phyloP scores from a whole-genome alignment of 169 alveolate species.

The Cryptosporidium ubiquitum region DNA sequence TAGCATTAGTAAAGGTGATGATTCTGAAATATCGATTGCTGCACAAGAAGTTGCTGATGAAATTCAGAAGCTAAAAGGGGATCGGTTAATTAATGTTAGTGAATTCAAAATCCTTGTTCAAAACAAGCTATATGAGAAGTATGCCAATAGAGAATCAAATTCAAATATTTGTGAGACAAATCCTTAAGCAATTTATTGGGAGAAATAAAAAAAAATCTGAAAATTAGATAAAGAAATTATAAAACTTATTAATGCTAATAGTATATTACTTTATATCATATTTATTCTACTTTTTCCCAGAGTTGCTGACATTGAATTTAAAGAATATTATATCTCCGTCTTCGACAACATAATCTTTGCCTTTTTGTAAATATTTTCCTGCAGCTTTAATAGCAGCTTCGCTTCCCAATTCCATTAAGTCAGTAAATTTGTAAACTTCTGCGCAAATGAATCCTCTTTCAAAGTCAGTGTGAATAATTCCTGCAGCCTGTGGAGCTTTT shows the following conservation, averaged over 20 bases:
- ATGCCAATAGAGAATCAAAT: neutral
- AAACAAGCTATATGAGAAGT: constrained; percentile 13
- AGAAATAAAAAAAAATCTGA: too few species aligned
- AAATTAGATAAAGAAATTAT: neutral
- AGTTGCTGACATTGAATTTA: constrained; percentile 96
- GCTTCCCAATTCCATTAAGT: constrained; percentile 87
- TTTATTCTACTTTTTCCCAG: constrained; percentile 84
- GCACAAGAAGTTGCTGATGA: constrained; percentile 27
- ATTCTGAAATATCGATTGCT: neutral
- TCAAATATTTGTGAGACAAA: neutral
- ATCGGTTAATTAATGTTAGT: constrained; percentile 26
- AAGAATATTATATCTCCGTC: constrained; percentile 98
- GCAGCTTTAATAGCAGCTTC: constrained; percentile 93
- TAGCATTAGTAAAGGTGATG: neutral
- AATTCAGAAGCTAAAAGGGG: neutral
- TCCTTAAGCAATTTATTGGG: neutral
- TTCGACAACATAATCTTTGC: constrained; percentile 95
- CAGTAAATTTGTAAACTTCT: constrained; percentile 92
- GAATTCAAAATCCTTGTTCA: constrained; percentile 37
- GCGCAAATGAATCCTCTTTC: constrained; percentile 99
- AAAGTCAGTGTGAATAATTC: constrained; percentile 92
- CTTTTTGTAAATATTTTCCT: constrained; percentile 92
- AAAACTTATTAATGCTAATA: neutral
- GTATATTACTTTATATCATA: neutral
- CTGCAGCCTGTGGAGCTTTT: constrained; percentile 83